Evolutionary conservation across 176 grass and related monocot genomes (phyloP), one percentile per base, ranked within the genome.

Genomic region (Carex scoparia): DNA sequence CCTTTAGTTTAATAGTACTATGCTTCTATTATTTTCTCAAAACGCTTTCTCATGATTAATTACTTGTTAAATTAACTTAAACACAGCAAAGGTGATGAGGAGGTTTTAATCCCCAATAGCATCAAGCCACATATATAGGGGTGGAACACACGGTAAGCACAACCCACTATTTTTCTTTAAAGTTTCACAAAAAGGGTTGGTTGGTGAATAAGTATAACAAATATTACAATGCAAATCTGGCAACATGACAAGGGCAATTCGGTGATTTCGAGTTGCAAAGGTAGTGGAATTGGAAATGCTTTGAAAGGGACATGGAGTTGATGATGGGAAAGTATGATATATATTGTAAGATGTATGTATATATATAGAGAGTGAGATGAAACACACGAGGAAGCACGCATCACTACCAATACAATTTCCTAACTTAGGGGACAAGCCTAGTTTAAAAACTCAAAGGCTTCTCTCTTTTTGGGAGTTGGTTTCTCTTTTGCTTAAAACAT

Each of bases 221-320:
- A 83, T 11, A 69, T 48, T 69, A 56, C 32, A 44, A 68, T 55
- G 81, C 49, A 83, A 83, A 83, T 65, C 19, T 65, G 64, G 23
- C 64, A 83, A 83, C 11, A 46, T 53, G 64, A 65, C 62, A 31
- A 69, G 33, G 81, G 61, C 62, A 69, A 32, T 83, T 54, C 14
- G 14, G 81, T 67, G 48, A 81, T 46, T 83, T 66, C 19, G 40
- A 66, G 7, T 32, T 65, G 40, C 19, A 83, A 63, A 65, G 18
- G n/a, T 62, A 83, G 81, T 83, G 81, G 81, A 83, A 83, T 46
- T 83, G 23, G 46, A 51, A 83, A 83, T 83, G 81, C 81, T 83
- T 9, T 54, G 81, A 83, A 83, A 83, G 42, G 37, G 81, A 83
- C 61, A 69, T 66, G 44, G 27, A 37, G 48, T 51, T 51, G 10